These are phyloP conservation scores for Sporothrix schenckii DNA, from an alignment of 2,329 filamentous ascomycete genomes.

Conservation along the genomic window DNA sequence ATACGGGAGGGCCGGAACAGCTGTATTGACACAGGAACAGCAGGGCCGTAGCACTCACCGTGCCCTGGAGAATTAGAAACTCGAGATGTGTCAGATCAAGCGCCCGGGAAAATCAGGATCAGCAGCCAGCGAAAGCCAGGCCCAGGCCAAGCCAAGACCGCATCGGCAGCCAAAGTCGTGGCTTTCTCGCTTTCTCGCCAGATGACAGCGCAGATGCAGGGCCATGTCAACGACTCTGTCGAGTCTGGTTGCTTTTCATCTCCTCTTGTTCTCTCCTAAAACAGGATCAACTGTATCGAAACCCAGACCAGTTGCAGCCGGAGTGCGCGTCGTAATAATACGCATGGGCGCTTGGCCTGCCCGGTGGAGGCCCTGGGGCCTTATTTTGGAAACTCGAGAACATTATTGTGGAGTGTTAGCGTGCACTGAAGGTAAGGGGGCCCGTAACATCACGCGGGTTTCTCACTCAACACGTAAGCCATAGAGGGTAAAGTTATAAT, in stretches of 20 bases:
- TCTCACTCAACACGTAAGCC: background rate
- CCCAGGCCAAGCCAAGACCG: slow-evolving; percentile 1
- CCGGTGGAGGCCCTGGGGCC: background rate
- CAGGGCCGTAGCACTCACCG: background rate
- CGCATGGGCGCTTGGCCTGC: background rate
- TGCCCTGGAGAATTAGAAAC: slow-evolving; percentile 21
- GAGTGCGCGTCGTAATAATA: background rate
- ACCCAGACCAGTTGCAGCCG: background rate
- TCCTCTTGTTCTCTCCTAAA: background rate
- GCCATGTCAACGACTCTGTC: background rate
- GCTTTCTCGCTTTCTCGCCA: background rate
- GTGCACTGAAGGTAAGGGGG: background rate
- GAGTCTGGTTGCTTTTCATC: background rate
- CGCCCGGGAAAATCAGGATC: background rate
- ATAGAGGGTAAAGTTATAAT: background rate
- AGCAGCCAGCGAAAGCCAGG: background rate
- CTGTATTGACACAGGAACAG: background rate
- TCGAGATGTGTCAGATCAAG: slow-evolving; percentile 25
- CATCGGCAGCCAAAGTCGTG: slow-evolving; percentile 1
- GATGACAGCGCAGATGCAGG: background rate
- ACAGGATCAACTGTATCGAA: background rate
- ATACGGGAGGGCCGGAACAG: background rate
- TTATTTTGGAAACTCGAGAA: background rate
- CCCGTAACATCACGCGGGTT: background rate
- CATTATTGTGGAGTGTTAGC: background rate